These are phyloP conservation scores for Fusarium tanahbumbuense DNA, from an alignment of 2,329 filamentous ascomycete species.

Conservation along the genomic window DNA sequence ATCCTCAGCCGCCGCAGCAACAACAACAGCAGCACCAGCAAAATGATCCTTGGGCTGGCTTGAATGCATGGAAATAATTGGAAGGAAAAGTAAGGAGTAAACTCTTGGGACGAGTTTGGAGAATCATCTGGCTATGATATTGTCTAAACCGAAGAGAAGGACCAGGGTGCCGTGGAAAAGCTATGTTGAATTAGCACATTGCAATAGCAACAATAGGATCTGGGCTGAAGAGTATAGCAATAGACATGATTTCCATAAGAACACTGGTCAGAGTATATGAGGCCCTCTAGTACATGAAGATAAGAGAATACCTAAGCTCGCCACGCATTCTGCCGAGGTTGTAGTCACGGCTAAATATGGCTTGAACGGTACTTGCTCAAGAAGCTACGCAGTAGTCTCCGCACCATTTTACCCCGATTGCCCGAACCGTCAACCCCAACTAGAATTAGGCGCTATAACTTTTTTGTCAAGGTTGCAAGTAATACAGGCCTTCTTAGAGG, in stretches of 20 bases:
- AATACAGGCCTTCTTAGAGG: conserved; percentile 43
- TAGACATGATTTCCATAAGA: conserved; percentile 17
- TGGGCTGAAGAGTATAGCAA: conserved; percentile 18
- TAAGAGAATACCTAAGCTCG: conserved; percentile 6
- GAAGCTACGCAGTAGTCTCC: conserved; percentile 25
- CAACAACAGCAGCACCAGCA: conserved; percentile 55
- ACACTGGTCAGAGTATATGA: neutral
- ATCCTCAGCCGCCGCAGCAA: conserved; percentile 37
- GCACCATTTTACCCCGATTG: conserved; percentile 44
- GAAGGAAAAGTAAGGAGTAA: neutral
- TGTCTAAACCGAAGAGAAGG: conserved; percentile 9
- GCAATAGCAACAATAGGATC: conserved; percentile 1
- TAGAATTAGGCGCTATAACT: conserved; percentile 7
- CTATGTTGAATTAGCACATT: neutral
- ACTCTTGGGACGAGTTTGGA: neutral
- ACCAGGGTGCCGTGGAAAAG: neutral
- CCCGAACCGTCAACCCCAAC: conserved; percentile 38
- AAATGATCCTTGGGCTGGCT: conserved; percentile 64
- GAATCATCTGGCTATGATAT: neutral
- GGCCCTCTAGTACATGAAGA: neutral
- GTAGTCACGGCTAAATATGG: conserved; percentile 9
- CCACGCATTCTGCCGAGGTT: conserved; percentile 38
- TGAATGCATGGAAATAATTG: conserved; percentile 63
- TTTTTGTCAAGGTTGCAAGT: conserved; percentile 18
- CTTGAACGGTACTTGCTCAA: neutral